These are phyloP conservation scores for Aspergillus alliaceus DNA, from an alignment of 2,329 filamentous ascomycete species.

Conservation along the genomic window DNA sequence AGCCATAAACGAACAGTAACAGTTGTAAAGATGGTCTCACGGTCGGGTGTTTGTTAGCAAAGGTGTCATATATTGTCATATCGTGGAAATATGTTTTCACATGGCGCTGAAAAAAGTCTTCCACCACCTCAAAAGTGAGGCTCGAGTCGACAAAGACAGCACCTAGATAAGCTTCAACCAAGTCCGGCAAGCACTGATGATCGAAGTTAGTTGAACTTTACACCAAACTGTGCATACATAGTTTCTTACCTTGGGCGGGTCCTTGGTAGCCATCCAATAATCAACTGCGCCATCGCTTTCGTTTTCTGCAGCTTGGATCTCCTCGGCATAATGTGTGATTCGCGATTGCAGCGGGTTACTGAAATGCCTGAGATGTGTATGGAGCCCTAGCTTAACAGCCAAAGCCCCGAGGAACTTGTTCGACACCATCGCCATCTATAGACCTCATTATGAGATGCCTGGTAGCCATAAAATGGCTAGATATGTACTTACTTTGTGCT, in stretches of 20 bases:
- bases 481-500: conserved; percentile 73
- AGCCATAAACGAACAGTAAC: background rate
- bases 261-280: conserved; percentile 43
- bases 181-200: conserved; percentile 68
- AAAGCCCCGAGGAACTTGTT: conserved; percentile 90
- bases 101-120: conserved; percentile 73
- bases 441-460: conserved; percentile 9
- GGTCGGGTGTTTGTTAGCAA: conserved; percentile 81
- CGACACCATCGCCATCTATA: conserved; percentile 88
- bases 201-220: conserved; percentile 1
- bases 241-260: conserved; percentile 43
- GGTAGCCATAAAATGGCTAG: too few species aligned
- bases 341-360: conserved; percentile 41
- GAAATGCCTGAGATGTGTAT: conserved; percentile 65
- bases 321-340: conserved; percentile 51
- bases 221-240: background rate
- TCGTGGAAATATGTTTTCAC: conserved; percentile 78
- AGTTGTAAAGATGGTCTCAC: conserved; percentile 28
- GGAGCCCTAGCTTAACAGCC: conserved; percentile 74
- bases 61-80: conserved; percentile 84
- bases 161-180: conserved; percentile 85
- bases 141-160: conserved; percentile 87
- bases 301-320: conserved; percentile 32
- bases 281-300: conserved; percentile 37
- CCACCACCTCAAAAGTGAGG: conserved; percentile 73